phyloP scores from a whole-genome alignment of 2,329 filamentous ascomycete species.

The Epichloe sibirici region DNA sequence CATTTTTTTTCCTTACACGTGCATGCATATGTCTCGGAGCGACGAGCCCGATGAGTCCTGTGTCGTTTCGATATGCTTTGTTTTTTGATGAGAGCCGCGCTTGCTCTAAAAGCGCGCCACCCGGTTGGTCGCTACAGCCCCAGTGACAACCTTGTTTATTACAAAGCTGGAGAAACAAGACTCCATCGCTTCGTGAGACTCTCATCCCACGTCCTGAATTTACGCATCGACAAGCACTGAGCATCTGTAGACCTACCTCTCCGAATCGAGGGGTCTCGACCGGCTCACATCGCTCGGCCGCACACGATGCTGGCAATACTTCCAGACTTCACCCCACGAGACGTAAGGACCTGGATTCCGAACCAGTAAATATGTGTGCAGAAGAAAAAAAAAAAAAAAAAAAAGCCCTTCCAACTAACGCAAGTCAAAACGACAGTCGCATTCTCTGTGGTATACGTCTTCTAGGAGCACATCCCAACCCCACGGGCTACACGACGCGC shows the following conservation, averaged over 20 bases:
- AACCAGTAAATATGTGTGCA: background rate
- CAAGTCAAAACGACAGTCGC: conserved; percentile 36
- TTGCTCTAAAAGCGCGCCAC: no score
- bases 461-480: conserved; percentile 37
- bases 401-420: background rate
- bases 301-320: conserved; percentile 47
- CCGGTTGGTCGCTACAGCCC: no score
- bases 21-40: no score
- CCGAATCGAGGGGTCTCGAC: background rate
- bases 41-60: no score
- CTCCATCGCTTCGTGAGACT: background rate
- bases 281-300: background rate
- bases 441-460: conserved; percentile 62
- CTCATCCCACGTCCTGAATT: background rate
- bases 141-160: no score
- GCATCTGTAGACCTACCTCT: background rate
- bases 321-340: conserved; percentile 56
- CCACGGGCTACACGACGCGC: conserved; percentile 21
- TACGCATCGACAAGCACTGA: background rate
- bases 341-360: conserved; percentile 35
- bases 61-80: no score
- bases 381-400: background rate
- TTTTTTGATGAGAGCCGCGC: no score
- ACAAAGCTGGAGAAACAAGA: no score
- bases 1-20: no score